A percentile compares a stretch with the other conserved stretches of the same genome.
phyloP scores from a whole-genome alignment of 352 stramenopile genomes.

The Phytophthora europaea region DNA sequence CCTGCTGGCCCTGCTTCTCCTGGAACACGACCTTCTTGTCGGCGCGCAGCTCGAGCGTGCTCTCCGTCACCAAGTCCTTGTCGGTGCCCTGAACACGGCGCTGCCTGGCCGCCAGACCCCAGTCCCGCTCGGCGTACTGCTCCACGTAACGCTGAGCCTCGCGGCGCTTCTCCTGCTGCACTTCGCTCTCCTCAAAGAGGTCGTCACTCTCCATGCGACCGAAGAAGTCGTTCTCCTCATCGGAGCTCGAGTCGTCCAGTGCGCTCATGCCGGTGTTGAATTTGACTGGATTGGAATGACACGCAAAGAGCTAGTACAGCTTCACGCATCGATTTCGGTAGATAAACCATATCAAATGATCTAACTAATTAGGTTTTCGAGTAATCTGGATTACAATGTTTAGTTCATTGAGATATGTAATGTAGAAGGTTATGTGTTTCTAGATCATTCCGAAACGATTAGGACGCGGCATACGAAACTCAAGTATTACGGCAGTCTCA shows the following conservation, averaged over 20 bases:
- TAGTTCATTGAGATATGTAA: no score
- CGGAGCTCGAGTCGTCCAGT: constrained; percentile 33
- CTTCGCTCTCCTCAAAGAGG: constrained; percentile 49
- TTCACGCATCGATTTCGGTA: not conserved
- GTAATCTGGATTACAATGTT: no score
- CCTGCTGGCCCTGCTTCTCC: constrained; percentile 68
- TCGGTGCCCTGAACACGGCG: constrained; percentile 33
- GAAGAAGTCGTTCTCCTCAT: constrained; percentile 55
- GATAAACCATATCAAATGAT: no score
- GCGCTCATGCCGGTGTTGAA: constrained; percentile 16
- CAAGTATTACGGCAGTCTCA: constrained; percentile 18
- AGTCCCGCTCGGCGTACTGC: constrained; percentile 51
- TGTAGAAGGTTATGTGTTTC: no score
- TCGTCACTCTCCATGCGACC: constrained; percentile 48
- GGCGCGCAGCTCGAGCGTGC: constrained; percentile 34
- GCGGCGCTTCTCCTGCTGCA: constrained; percentile 46
- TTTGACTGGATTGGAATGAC: constrained; percentile 39
- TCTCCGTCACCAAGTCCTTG: constrained; percentile 46
- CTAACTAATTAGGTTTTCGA: no score
- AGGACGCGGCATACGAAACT: constrained; percentile 10
- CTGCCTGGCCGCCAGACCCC: constrained; percentile 51
- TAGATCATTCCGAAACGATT: no score
- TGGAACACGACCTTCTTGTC: constrained; percentile 44
- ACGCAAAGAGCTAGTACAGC: constrained; percentile 18
- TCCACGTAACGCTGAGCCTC: constrained; percentile 45